Base-by-base conservation (phyloP, 2,329 filamentous ascomycete genomes). In the Catunica adiposa region DNA sequence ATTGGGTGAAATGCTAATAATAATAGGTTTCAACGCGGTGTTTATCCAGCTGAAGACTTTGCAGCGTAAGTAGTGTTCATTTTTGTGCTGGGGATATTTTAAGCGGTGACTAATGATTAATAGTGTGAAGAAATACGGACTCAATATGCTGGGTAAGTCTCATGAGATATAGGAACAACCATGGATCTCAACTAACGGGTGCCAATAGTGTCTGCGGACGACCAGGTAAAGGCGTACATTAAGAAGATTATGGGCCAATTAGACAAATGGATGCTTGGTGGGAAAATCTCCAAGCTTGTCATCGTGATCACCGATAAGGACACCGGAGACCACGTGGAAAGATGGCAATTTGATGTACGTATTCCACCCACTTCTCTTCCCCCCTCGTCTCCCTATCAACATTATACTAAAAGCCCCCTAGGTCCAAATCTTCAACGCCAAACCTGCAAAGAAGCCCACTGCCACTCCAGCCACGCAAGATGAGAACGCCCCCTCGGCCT, bases 171-270 rank as follows among this genome's bases (percentile, higher is more conserved):
- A 34, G 14, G 25, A 47, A 20, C 1, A 48, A 1, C 20, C 15
- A 23, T 23, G 14, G 26, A 15, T 26, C 7, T 25, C 40, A 37
- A 26, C 57, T 55, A 56, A 57, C 42, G 20, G 29, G 9, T 17
- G 58, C 15, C 46, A n/a, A 15, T 66, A 82, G 89, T 97, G 53
- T 94, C 90, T 31, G 81, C 89, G 61, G 92, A 98, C 68, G 92
- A 97, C 73, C 90, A 98, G 71, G 92, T 98, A 66, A 94, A 95
- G 70, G 88, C 89, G 31, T 98, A 98, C 71, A 94, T 98, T 75
- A 96, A 95, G 70, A 95, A 94, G 71, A 97, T 98, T 72, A 98
- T 96, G 89, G 83, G 83, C 26, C 92, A 98, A 70, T 80, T 98
- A 58, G 90, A 94, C 72, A 88, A 87, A 67, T 98, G 92, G 92